A percentile compares a stretch with the other conserved stretches of the same genome.
Conservation (phyloP, 768 basidiomycete species). For the Tulasnella sp. region DNA sequence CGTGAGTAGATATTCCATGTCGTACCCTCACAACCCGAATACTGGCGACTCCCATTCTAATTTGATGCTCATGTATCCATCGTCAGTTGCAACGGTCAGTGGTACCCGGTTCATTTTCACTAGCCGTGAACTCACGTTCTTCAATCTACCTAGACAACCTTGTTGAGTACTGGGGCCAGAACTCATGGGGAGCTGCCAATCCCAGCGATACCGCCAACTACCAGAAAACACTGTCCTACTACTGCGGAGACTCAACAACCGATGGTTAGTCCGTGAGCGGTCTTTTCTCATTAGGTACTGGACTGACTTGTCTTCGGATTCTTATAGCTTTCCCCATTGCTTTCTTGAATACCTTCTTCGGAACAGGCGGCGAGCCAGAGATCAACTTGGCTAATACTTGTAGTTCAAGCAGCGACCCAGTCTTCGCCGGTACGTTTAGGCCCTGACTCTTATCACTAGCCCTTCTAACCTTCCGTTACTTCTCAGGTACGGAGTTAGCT, state of each 20-base stretch:
- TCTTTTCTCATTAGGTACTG: background rate
- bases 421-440: conserved; percentile 26
- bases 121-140: too few relatives aligned
- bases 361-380: conserved; percentile 48
- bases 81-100: too few relatives aligned
- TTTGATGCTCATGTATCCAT: too few relatives aligned
- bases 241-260: conserved; percentile 61
- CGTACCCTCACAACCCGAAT: too few relatives aligned
- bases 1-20: too few relatives aligned
- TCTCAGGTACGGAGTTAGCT: conserved; percentile 30
- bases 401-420: conserved; percentile 22
- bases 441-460: background rate
- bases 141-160: too few relatives aligned
- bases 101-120: too few relatives aligned
- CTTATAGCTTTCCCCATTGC: conserved; percentile 40
- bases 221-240: conserved; percentile 52
- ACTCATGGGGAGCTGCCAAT: conserved; percentile 55
- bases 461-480: background rate
- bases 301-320: background rate
- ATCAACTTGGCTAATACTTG: conserved; percentile 54
- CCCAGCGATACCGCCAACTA: conserved; percentile 39
- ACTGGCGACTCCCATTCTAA: too few relatives aligned
- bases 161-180: conserved; percentile 55
- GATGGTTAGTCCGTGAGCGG: conserved; percentile 34
- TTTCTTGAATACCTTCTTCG: conserved; percentile 58